Conservation (phyloP, 495 filamentous ascomycete species). For the Lasiosphaeria ovina region DNA sequence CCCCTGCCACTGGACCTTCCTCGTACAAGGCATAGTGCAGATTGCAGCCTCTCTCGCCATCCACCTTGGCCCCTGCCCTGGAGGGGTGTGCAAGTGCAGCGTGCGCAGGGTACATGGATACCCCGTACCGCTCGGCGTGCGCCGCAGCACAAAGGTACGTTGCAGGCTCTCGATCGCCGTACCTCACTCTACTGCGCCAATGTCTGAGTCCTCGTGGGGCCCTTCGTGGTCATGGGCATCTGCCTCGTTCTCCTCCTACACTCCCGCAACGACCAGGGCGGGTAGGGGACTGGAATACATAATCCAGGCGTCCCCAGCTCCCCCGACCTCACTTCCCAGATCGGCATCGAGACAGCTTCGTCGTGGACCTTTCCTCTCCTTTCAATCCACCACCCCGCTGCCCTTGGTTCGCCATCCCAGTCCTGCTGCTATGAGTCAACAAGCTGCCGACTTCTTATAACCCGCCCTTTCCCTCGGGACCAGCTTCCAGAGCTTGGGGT, state of each 20-base stretch:
- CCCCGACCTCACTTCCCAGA: conserved; percentile 24
- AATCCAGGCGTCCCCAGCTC: conserved; percentile 33
- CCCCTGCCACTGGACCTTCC: conserved; percentile 26
- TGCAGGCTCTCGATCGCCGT: conserved; percentile 14
- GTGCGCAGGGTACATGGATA: conserved; percentile 16
- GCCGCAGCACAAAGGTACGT: conserved; percentile 22
- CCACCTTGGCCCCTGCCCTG: conserved; percentile 22
- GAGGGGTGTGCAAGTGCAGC: conserved; percentile 8
- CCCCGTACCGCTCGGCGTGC: conserved; percentile 15
- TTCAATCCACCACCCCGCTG: conserved; percentile 6
- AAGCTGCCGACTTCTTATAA: conserved; percentile 27
- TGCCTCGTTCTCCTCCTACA: conserved; percentile 25
- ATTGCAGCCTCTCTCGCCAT: conserved; percentile 28
- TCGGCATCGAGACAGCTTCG: conserved; percentile 26
- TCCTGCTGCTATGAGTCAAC: conserved; percentile 28
- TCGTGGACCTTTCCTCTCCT: conserved; percentile 28
- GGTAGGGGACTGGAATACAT: conserved; percentile 29
- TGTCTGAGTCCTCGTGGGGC: conserved; percentile 35
- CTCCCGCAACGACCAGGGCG: conserved; percentile 26
- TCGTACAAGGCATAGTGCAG: conserved; percentile 31
- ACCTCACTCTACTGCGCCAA: conserved; percentile 20
- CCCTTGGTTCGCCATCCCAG: conserved; percentile 12
- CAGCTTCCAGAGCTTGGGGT: conserved; percentile 13
- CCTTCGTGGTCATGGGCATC: conserved; percentile 38
- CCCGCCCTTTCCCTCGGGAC: conserved; percentile 18